Evolutionary conservation across 441 rosid genomes (phyloP), one percentile per base, ranked within the genome.

Genomic region (Cnidoscolus chayamansa): DNA sequence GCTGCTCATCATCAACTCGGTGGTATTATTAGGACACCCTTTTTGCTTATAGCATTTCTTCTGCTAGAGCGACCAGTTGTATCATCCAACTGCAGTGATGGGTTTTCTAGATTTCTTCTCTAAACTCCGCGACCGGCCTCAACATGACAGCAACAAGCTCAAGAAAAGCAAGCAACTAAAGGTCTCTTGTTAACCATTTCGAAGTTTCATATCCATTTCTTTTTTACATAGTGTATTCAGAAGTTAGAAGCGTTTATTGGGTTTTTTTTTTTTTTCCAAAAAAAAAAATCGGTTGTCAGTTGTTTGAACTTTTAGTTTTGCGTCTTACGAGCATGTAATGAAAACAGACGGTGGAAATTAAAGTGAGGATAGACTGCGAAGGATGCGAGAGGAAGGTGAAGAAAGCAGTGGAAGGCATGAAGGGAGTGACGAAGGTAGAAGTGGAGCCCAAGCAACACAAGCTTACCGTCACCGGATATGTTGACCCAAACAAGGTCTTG

Each of bases 301-400:
- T 40, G 45, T 40, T 40, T 40, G 45, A 40, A 40, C 6, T 40
- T 40, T 6, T 40, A 40, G 7, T 40, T 40, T 40, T 40, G 45
- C 7, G 6, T 40, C 45, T 40, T 40, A 0, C 6, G 45, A 40
- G 45, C 7, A 40, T 40, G 6, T 40, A 40, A 45, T 25, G 31
- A 2, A 4, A 49, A 59, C 79, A 94, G 97, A 94, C 93, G 74
- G 97, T 94, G 78, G 96, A 94, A 84, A 81, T 94, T 55, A 94
- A 89, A 71, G 92, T 94, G 63, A 84, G 78, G 68, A 86, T 94
- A 76, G 97, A 94, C 75, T 94, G 98, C 47, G 95, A 92, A 73
- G 98, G 98, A 45, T 91, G 98, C 54, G 95, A 86, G 75, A 82
- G 90, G 47, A 90, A 84, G 75, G 95, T 91, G 76, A 90, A 81